Evolutionary conservation across 768 basidiomycete genomes (phyloP), one percentile per base, ranked within the genome.

Genomic region (Xerocomus potaroensis): DNA sequence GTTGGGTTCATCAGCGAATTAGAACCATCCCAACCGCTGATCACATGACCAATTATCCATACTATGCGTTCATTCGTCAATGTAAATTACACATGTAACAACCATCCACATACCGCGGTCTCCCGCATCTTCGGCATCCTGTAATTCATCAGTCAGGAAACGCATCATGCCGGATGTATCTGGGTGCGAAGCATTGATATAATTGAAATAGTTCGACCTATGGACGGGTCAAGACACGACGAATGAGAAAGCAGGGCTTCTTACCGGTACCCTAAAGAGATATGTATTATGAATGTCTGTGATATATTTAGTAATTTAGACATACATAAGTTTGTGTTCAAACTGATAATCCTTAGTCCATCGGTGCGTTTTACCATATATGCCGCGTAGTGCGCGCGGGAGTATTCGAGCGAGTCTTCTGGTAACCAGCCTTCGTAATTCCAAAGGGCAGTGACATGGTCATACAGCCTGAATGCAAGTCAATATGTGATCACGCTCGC

Each of bases 281-380:
- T 32, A 48, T 33, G 4, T 15, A 42, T 43, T 43, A 44, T 5
- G 16, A 15, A 48, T 12, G 29, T 38, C 21, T 16, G 14, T 3
- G 23, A 19, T 14, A 45, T n/a, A 48, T 4, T 11, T 15, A 27
- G 35, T 41, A 33, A 23, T 38, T 44, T 36, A 31, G 26, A 69
- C 82, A 45, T 63, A 84, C 87, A 90, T 44, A 88, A 56, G 59
- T 89, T 82, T 15, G 86, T 88, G 61, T 90, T 87, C 47, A 90
- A 63, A 29, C 84, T 80, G 46, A 90, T 85, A 26, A 89, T 65
- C 30, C 85, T 73, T 12, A 90, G 68, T 6, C 84, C 86, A 43
- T 87, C 83, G 15, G 58, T 51, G 18, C 85, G 76, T 52, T 73
- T 73, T 22, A 87, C 84, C 72, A 81, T 83, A 60, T 84, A 90